phyloP scores from a whole-genome alignment of 2,329 filamentous ascomycete species.

The Verruconis gallopava region DNA sequence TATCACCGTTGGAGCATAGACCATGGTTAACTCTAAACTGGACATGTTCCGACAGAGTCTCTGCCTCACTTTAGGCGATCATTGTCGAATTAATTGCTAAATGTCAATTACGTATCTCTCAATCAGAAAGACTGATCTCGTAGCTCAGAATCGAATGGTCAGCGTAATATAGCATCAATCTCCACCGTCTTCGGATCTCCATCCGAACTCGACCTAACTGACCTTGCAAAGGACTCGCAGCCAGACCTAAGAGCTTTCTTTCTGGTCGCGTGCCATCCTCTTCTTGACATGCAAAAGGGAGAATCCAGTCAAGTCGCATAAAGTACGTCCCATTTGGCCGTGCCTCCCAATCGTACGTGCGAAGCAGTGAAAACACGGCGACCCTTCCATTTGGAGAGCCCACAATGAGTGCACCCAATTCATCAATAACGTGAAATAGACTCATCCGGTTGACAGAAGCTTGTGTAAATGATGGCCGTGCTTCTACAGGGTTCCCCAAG shows the following conservation, averaged over 20 bases:
- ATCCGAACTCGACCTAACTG: neutral
- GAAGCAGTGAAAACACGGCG: conserved; percentile 47
- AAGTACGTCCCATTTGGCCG: conserved; percentile 1
- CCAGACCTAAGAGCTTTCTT: conserved; percentile 52
- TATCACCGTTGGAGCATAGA: too few relatives aligned
- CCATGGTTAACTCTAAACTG: too few relatives aligned
- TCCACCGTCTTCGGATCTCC: conserved; percentile 39
- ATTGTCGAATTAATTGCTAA: too few relatives aligned
- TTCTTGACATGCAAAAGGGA: conserved; percentile 45
- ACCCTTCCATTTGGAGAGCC: conserved; percentile 56
- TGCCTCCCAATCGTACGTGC: conserved; percentile 2
- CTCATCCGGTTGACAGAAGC: conserved; percentile 40
- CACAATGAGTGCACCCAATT: conserved; percentile 55
- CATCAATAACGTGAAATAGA: conserved; percentile 52
- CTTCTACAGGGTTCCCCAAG: conserved; percentile 20
- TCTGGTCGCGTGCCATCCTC: conserved; percentile 28
- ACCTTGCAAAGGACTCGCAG: conserved; percentile 48
- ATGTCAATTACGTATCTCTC: too few relatives aligned
- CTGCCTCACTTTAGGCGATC: too few relatives aligned
- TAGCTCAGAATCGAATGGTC: conserved; percentile 60
- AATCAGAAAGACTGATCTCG: conserved; percentile 27
- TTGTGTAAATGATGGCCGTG: conserved; percentile 19
- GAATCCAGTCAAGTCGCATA: conserved; percentile 38
- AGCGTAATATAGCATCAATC: conserved; percentile 58
- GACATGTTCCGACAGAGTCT: too few relatives aligned